Evolutionary conservation across 1,284 basidiomycete genomes (phyloP).

Genomic region (Irpex sp.): DNA sequence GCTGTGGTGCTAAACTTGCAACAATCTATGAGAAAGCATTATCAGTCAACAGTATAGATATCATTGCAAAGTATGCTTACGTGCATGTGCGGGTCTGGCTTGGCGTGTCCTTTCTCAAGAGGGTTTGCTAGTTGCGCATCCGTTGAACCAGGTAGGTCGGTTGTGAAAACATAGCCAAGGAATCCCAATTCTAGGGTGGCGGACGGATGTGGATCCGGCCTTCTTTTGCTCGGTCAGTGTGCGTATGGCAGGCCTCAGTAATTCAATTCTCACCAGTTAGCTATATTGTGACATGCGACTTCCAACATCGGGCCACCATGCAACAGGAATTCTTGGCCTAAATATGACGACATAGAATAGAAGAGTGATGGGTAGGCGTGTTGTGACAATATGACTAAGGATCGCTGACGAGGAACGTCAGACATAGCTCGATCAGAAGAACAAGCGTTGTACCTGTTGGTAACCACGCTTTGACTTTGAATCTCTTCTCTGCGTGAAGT

Average conservation of each 20-base stretch:
- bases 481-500: constrained; percentile 77
- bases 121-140: constrained; percentile 68
- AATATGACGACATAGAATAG: constrained; percentile 59
- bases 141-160: constrained; percentile 65
- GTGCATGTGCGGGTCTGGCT: constrained; percentile 18
- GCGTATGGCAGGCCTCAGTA: constrained; percentile 12
- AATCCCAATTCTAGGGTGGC: constrained; percentile 73
- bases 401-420: constrained; percentile 49
- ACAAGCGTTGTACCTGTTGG: constrained; percentile 62
- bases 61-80: constrained; percentile 8
- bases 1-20: constrained; percentile 69
- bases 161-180: constrained; percentile 69
- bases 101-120: constrained; percentile 9
- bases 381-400: constrained; percentile 82
- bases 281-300: constrained; percentile 82
- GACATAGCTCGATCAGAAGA: constrained; percentile 6
- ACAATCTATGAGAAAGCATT: constrained; percentile 45
- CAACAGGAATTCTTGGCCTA: constrained; percentile 76
- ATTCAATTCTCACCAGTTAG: constrained; percentile 63
- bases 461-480: constrained; percentile 76
- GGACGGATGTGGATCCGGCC: constrained; percentile 67
- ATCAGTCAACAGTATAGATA: too few species aligned
- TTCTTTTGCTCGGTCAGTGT: constrained; percentile 43
- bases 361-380: constrained; percentile 85
- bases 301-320: constrained; percentile 83